phyloP scores from a whole-genome alignment of 129 eudicot genomes.

The Chrysanthemum seticuspe region DNA sequence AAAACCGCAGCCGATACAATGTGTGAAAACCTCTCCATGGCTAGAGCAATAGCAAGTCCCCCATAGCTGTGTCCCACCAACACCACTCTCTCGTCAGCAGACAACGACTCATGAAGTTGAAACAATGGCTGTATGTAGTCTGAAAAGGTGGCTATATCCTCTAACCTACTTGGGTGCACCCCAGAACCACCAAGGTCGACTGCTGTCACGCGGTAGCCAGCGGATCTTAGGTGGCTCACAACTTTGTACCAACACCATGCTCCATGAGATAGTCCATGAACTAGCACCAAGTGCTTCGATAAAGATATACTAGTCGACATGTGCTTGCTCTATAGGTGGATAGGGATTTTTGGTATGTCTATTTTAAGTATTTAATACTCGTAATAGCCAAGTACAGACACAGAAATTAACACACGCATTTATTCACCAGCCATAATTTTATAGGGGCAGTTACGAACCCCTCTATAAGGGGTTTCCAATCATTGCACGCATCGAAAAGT shows the following conservation, averaged over 20 bases:
- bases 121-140: slow-evolving; percentile 52
- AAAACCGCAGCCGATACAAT: slow-evolving; percentile 45
- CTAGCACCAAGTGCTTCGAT: slow-evolving; percentile 57
- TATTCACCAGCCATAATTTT: background rate
- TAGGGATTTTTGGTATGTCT: background rate
- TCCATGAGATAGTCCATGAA: slow-evolving; percentile 59
- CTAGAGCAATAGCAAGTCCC: slow-evolving; percentile 51
- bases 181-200: slow-evolving; percentile 59
- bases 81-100: slow-evolving; percentile 43
- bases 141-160: slow-evolving; percentile 37
- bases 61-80: slow-evolving; percentile 69
- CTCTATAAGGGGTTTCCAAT: no score
- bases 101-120: slow-evolving; percentile 37
- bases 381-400: background rate
- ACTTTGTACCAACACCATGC: slow-evolving; percentile 80
- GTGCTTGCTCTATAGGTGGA: background rate
- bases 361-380: background rate
- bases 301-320: slow-evolving; percentile 7
- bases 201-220: slow-evolving; percentile 50
- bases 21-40: slow-evolving; percentile 54
- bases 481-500: no score
- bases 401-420: background rate
- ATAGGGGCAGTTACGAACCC: no score
- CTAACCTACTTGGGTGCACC: slow-evolving; percentile 39
- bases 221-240: slow-evolving; percentile 29